These are phyloP conservation scores for Pyrenophora teres DNA, from an alignment of 2,329 filamentous ascomycete species.

Conservation along the genomic window DNA sequence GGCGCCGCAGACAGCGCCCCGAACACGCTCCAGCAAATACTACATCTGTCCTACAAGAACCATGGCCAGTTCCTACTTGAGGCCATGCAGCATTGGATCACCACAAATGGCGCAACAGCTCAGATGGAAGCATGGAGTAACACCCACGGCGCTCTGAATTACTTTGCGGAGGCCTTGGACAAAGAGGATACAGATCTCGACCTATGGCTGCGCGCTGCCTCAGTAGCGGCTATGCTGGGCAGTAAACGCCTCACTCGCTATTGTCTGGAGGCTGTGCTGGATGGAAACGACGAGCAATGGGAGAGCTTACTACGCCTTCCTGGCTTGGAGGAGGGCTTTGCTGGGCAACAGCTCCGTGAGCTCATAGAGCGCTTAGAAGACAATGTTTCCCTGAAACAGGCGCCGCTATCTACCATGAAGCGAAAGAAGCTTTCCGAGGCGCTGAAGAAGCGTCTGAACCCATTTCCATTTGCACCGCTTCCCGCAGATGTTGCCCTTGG, in stretches of 20 bases:
- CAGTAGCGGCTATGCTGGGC: slow-evolving; percentile 61
- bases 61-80: slow-evolving; percentile 92
- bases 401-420: slow-evolving; percentile 56
- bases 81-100: slow-evolving; percentile 60
- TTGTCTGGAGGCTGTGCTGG: slow-evolving; percentile 67
- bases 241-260: slow-evolving; percentile 64
- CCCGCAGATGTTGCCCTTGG: slow-evolving; percentile 41
- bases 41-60: slow-evolving; percentile 95
- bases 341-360: slow-evolving; percentile 43
- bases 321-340: slow-evolving; percentile 51
- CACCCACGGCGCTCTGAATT: slow-evolving; percentile 49
- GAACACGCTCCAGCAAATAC: slow-evolving; percentile 82
- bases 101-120: slow-evolving; percentile 41
- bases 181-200: slow-evolving; percentile 68
- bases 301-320: slow-evolving; percentile 60
- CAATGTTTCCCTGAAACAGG: slow-evolving; percentile 58
- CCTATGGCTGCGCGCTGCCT: slow-evolving; percentile 65
- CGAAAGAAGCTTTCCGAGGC: slow-evolving; percentile 56
- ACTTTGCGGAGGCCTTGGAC: slow-evolving; percentile 66
- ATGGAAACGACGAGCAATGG: slow-evolving; percentile 63
- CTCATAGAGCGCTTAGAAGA: slow-evolving; percentile 60
- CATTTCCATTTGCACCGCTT: slow-evolving; percentile 52
- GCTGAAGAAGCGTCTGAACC: slow-evolving; percentile 60
- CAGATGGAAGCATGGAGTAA: slow-evolving; percentile 36
- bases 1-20: slow-evolving; percentile 73